Evolutionary conservation across 768 basidiomycete genomes (phyloP).

Genomic region (Podaxis carcinomalis): DNA sequence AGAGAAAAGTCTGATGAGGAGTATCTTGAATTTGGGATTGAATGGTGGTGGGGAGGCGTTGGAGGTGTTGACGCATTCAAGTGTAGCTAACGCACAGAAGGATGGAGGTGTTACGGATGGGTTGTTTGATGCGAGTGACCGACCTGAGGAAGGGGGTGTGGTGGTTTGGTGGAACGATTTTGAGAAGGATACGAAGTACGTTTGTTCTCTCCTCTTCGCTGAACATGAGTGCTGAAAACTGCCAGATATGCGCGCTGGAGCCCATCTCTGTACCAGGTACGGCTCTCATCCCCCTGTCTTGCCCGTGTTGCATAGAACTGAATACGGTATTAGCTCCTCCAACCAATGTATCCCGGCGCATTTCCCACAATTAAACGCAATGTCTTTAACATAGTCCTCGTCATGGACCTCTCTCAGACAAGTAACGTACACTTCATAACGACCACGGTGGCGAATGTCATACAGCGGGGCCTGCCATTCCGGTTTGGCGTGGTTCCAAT

Average conservation of each 20-base stretch:
- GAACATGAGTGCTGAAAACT: not conserved
- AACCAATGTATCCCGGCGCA: slow-evolving; percentile 76
- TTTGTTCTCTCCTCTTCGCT: slow-evolving; percentile 10
- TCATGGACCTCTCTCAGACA: slow-evolving; percentile 72
- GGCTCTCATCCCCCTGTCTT: slow-evolving; percentile 14
- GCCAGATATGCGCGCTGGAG: slow-evolving; percentile 49
- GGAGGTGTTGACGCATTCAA: slow-evolving; percentile 65
- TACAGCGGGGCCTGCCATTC: slow-evolving; percentile 70
- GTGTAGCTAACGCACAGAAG: slow-evolving; percentile 48
- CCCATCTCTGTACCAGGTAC: slow-evolving; percentile 45
- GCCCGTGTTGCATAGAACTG: not conserved
- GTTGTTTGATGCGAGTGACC: slow-evolving; percentile 89
- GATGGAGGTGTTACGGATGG: slow-evolving; percentile 54
- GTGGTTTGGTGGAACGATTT: slow-evolving; percentile 91
- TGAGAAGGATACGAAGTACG: slow-evolving; percentile 72
- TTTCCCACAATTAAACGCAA: slow-evolving; percentile 74
- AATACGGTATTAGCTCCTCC: slow-evolving; percentile 50
- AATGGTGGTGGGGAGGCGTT: slow-evolving; percentile 54
- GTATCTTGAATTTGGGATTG: slow-evolving; percentile 61
- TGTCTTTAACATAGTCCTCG: slow-evolving; percentile 77
- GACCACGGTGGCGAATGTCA: slow-evolving; percentile 61
- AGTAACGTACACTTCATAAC: slow-evolving; percentile 59
- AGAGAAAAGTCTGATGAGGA: slow-evolving; percentile 60
- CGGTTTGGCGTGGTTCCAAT: slow-evolving; percentile 85
- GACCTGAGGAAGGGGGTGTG: slow-evolving; percentile 68